Conservation (phyloP, 768 basidiomycete species). For the Termitomyces sp. region DNA sequence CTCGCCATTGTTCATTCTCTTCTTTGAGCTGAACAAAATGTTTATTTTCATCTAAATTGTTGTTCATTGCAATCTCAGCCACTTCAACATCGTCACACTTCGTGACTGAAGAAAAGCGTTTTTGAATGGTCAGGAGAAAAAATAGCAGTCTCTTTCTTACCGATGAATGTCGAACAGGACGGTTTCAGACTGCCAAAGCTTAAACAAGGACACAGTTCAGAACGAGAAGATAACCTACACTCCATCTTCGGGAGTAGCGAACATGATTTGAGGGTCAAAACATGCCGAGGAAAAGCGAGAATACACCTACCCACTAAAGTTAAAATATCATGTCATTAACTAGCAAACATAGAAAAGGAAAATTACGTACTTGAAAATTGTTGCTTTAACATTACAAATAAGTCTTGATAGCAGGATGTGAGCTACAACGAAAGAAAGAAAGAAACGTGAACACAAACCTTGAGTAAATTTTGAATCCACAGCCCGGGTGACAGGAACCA, state of each 20-base stretch:
- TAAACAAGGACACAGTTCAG: not conserved
- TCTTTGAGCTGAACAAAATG: not conserved
- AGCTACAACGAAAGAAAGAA: not conserved
- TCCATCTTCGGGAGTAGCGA: not conserved
- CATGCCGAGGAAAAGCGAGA: not conserved
- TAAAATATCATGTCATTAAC: not conserved
- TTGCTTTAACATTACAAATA: not conserved
- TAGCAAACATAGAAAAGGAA: not conserved
- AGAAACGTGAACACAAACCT: not conserved
- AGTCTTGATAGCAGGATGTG: not conserved
- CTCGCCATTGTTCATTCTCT: not conserved
- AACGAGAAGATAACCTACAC: not conserved
- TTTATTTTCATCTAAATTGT: not conserved
- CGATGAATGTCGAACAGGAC: conserved; percentile 6
- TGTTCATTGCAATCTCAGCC: not conserved
- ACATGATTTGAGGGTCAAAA: not conserved
- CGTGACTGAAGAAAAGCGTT: not conserved
- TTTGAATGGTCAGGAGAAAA: not conserved
- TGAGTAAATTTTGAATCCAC: not conserved
- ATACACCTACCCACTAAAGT: not conserved
- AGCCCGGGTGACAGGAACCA: not conserved
- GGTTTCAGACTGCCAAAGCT: not conserved
- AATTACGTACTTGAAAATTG: conserved; percentile 2
- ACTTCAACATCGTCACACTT: conserved; percentile 1
- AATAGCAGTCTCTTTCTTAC: not conserved